Evolutionary conservation across 768 basidiomycete genomes (phyloP).

Genomic region (Serpula lacrymans): DNA sequence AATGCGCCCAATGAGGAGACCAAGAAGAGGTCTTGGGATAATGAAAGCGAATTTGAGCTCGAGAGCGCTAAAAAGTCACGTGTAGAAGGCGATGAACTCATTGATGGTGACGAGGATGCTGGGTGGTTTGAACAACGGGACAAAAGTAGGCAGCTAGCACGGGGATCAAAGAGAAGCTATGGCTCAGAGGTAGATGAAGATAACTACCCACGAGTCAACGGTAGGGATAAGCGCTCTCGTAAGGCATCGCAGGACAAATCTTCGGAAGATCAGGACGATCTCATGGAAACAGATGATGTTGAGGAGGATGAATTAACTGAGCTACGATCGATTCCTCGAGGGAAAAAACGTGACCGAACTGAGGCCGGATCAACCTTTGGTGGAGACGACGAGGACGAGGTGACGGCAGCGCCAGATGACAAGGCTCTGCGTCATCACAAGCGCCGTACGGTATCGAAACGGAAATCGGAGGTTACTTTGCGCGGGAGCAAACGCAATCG

Average conservation of each 20-base stretch:
- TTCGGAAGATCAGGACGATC: slow-evolving; percentile 29
- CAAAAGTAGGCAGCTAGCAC: slow-evolving; percentile 22
- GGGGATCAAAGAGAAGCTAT: slow-evolving; percentile 50
- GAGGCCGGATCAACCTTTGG: slow-evolving; percentile 73
- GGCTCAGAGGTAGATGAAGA: slow-evolving; percentile 44
- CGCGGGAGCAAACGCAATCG: slow-evolving; percentile 71
- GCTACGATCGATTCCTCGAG: slow-evolving; percentile 35
- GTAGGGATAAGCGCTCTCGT: slow-evolving; percentile 53
- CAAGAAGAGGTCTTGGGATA: slow-evolving; percentile 43
- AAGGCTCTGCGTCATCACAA: slow-evolving; percentile 49
- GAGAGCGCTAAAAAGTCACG: slow-evolving; percentile 51
- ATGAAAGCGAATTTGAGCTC: slow-evolving; percentile 40
- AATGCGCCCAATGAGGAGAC: slow-evolving; percentile 24
- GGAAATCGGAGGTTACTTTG: slow-evolving; percentile 43
- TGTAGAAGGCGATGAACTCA: slow-evolving; percentile 45
- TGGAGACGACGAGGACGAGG: slow-evolving; percentile 45
- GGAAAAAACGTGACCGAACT: slow-evolving; percentile 74
- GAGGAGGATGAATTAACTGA: slow-evolving; percentile 42
- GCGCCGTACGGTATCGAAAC: slow-evolving; percentile 52
- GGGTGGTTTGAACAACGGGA: slow-evolving; percentile 34
- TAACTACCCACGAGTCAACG: slow-evolving; percentile 33
- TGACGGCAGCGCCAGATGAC: slow-evolving; percentile 36
- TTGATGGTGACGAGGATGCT: slow-evolving; percentile 47
- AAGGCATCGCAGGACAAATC: slow-evolving; percentile 47
- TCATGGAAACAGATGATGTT: slow-evolving; percentile 39